Conservation (phyloP, 441 rosid genomes). For the Populus hybrid region DNA sequence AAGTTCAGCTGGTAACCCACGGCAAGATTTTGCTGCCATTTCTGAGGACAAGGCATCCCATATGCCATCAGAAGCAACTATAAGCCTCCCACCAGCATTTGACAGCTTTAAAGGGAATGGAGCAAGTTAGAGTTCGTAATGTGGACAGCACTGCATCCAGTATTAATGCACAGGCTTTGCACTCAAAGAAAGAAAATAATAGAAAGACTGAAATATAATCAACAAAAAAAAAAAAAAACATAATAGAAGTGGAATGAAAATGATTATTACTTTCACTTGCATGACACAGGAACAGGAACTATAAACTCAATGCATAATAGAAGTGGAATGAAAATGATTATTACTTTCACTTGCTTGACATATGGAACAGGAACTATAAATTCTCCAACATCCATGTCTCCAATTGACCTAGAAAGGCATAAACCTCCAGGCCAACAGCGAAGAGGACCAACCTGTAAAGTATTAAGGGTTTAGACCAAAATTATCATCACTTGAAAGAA, state of each 20-base stretch:
- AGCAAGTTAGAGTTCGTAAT: slow-evolving; percentile 27
- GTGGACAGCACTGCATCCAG: neutral
- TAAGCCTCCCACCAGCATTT: slow-evolving; percentile 80
- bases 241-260: neutral
- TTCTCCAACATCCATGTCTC: slow-evolving; percentile 96
- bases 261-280: slow-evolving; percentile 75
- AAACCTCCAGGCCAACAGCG: slow-evolving; percentile 97
- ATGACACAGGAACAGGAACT: slow-evolving; percentile 88
- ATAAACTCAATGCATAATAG: slow-evolving; percentile 39
- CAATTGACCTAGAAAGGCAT: slow-evolving; percentile 93
- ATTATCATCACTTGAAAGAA: neutral
- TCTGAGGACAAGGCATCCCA: slow-evolving; percentile 90
- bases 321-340: neutral
- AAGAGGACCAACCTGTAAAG: slow-evolving; percentile 70
- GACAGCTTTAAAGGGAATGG: slow-evolving; percentile 47
- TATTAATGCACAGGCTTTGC: slow-evolving; percentile 1
- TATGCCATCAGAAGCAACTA: slow-evolving; percentile 89
- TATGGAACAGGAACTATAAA: slow-evolving; percentile 83
- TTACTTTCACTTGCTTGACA: slow-evolving; percentile 93
- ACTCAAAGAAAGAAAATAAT: neutral
- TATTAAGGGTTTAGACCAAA: slow-evolving; percentile 18
- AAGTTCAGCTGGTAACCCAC: slow-evolving; percentile 79
- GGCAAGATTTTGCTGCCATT: slow-evolving; percentile 63
- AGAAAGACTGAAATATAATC: neutral
- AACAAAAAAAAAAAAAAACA: neutral